Conservation (phyloP, 108 stramenopile species). For the Stephanodiscus minutulus region DNA sequence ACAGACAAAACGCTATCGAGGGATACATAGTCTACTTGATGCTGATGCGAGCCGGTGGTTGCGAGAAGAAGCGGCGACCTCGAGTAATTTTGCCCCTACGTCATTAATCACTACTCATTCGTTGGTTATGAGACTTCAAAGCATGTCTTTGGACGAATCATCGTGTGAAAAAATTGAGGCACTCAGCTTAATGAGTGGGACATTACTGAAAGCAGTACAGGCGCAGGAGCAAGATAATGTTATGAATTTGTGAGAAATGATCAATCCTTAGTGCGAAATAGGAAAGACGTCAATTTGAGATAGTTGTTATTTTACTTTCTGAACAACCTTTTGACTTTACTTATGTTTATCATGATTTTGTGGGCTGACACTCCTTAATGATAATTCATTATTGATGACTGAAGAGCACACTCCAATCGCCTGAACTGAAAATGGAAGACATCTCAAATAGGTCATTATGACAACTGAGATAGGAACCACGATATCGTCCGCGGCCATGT, state of each 20-base stretch:
- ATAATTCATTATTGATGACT: conserved; percentile 27
- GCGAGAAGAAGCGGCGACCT: conserved; percentile 59
- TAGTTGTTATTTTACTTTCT: too few species aligned
- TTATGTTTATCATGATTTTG: conserved; percentile 30
- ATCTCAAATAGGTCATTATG: conserved; percentile 13
- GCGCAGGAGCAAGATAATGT: conserved; percentile 25
- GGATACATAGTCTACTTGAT: conserved; percentile 70
- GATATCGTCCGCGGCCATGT: conserved; percentile 22
- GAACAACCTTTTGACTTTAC: conserved; percentile 16
- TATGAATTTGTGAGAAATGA: conserved; percentile 28
- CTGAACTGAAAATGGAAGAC: conserved; percentile 17
- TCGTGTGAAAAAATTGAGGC: conserved; percentile 61
- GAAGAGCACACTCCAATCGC: conserved; percentile 27
- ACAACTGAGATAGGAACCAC: conserved; percentile 20
- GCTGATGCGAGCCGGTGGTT: conserved; percentile 78
- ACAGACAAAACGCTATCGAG: conserved; percentile 50
- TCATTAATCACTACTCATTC: conserved; percentile 65
- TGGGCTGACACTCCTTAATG: conserved; percentile 13
- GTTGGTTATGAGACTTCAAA: conserved; percentile 62
- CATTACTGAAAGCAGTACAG: conserved; percentile 62
- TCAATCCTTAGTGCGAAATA: too few species aligned
- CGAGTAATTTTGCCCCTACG: conserved; percentile 32
- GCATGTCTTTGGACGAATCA: conserved; percentile 51
- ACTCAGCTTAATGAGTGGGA: conserved; percentile 64
- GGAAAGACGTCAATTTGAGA: too few species aligned